Percentiles rank a stretch among this genome's conserved stretches.
Conservation (phyloP, 306 rosid genomes). For the Senna tora region DNA sequence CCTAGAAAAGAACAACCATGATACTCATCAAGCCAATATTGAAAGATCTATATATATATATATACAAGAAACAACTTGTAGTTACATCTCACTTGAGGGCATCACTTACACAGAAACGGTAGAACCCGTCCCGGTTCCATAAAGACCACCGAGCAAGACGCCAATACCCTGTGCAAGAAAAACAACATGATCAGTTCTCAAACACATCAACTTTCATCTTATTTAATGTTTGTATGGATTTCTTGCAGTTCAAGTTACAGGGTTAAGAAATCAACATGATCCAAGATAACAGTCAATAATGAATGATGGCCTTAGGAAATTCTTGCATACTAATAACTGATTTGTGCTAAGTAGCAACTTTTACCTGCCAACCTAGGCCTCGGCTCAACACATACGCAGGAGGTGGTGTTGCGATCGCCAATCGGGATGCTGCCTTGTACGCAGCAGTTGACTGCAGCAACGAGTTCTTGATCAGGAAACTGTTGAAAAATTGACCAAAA, state of each 20-base stretch:
- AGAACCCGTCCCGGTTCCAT: constrained; percentile 85
- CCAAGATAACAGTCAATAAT: neutral
- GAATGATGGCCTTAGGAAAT: neutral
- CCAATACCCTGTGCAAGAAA: constrained; percentile 72
- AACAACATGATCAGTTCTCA: neutral
- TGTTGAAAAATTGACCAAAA: constrained; percentile 23
- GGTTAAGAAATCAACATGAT: neutral
- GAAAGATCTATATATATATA: constrained; percentile 17
- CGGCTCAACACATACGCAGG: constrained; percentile 96
- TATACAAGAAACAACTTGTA: constrained; percentile 7
- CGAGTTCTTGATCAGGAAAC: neutral
- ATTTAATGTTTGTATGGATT: too few relatives aligned
- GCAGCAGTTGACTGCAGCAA: constrained; percentile 84
- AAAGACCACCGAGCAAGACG: constrained; percentile 83
- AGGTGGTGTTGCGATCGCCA: constrained; percentile 98
- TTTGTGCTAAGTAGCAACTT: constrained; percentile 1
- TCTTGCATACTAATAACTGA: constrained; percentile 1
- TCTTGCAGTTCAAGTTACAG: neutral
- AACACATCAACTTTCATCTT: too few relatives aligned
- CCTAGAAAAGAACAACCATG: constrained; percentile 46
- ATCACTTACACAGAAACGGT: constrained; percentile 80
- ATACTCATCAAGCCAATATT: neutral
- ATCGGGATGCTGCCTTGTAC: constrained; percentile 88
- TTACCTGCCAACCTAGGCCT: constrained; percentile 99
- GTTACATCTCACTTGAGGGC: constrained; percentile 4